phyloP scores from a whole-genome alignment of 2,329 filamentous ascomycete genomes.

The Fusarium stilboides region DNA sequence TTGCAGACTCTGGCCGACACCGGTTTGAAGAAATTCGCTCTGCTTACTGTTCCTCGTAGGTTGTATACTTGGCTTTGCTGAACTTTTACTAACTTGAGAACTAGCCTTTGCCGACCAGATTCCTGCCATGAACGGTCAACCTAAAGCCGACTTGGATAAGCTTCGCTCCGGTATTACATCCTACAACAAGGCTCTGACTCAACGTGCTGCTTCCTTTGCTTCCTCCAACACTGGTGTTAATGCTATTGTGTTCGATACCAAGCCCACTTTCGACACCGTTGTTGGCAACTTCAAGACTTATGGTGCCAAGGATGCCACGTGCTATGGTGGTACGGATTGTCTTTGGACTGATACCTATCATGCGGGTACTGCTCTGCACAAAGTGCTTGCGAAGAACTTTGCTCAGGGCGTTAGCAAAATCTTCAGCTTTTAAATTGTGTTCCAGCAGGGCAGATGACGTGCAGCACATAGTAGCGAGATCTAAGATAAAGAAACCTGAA shows the following conservation, averaged over 20 bases:
- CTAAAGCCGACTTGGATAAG: conserved; percentile 7
- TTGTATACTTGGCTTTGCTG: accelerated
- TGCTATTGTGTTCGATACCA: conserved; percentile 17
- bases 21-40: conserved; percentile 32
- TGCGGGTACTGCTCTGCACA: conserved; percentile 26
- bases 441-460: too few relatives aligned
- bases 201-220: conserved; percentile 11
- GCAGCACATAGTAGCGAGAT: too few relatives aligned
- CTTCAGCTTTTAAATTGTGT: background rate
- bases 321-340: conserved; percentile 21
- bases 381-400: conserved; percentile 23
- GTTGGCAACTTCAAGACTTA: conserved; percentile 16
- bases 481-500: too few relatives aligned
- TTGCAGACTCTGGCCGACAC: conserved; percentile 9
- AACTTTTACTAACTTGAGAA: background rate
- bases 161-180: conserved; percentile 18
- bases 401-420: background rate
- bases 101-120: conserved; percentile 27
- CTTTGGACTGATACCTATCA: conserved; percentile 35
- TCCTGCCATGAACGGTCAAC: conserved; percentile 16
- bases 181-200: conserved; percentile 19
- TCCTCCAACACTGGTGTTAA: background rate
- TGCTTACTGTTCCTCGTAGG: conserved; percentile 27
- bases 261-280: conserved; percentile 12
- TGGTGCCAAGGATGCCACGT: conserved; percentile 24